Percentiles rank a stretch among this genome's conserved stretches.
These are phyloP conservation scores for Fusarium pilosicola DNA, from an alignment of 2,329 filamentous ascomycete genomes.

Conservation along the genomic window DNA sequence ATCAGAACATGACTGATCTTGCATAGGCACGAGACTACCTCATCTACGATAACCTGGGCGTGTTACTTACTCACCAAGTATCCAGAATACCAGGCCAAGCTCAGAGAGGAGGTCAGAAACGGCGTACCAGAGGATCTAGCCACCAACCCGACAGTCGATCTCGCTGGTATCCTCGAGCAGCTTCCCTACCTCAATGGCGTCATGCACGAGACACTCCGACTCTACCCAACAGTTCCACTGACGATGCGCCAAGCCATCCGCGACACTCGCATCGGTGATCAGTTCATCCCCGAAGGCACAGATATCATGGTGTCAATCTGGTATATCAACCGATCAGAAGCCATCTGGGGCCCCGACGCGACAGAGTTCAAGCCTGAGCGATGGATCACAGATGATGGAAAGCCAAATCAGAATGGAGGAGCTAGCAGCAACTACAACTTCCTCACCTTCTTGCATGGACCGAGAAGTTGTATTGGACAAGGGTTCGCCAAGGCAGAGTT, in stretches of 20 bases:
- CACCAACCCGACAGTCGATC: conserved; percentile 44
- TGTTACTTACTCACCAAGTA: conserved; percentile 34
- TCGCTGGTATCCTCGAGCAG: conserved; percentile 65
- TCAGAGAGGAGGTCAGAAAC: conserved; percentile 24
- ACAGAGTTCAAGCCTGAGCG: conserved; percentile 74
- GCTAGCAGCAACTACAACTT: conserved; percentile 76
- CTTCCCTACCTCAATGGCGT: conserved; percentile 77
- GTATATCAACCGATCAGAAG: conserved; percentile 70
- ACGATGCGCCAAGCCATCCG: conserved; percentile 69
- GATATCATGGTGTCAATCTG: conserved; percentile 66
- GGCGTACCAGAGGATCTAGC: background rate
- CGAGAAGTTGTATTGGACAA: conserved; percentile 83
- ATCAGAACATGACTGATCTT: background rate
- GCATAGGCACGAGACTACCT: conserved; percentile 32
- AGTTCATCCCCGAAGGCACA: conserved; percentile 73
- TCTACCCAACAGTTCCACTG: conserved; percentile 73
- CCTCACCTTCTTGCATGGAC: conserved; percentile 84
- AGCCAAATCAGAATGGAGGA: conserved; percentile 71
- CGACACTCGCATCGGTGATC: conserved; percentile 65
- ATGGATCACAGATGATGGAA: conserved; percentile 64
- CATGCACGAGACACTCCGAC: conserved; percentile 73
- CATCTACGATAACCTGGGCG: conserved; percentile 35
- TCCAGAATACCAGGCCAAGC: conserved; percentile 26
- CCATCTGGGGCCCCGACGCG: conserved; percentile 75
- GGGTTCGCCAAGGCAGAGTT: conserved; percentile 79